These are phyloP conservation scores for Sclerotinia subarctica DNA, from an alignment of 2,329 filamentous ascomycete species.

Conservation along the genomic window DNA sequence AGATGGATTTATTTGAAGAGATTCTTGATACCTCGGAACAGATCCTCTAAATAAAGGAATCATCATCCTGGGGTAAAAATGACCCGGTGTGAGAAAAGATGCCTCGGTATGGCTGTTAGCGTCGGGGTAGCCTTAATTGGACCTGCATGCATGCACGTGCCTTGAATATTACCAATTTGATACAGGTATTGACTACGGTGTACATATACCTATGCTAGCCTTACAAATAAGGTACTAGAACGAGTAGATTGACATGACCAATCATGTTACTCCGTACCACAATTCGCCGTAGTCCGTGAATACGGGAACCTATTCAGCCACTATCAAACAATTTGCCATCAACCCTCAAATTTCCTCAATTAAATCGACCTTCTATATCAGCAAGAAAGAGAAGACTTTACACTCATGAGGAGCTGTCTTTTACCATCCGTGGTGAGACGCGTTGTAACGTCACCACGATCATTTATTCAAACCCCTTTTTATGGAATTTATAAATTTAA, in stretches of 20 bases:
- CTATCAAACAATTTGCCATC: not conserved
- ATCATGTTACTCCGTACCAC: not conserved
- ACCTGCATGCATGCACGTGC: conserved; percentile 8
- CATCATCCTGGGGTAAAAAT: conserved; percentile 13
- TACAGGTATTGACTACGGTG: too few species aligned
- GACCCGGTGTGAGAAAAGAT: conserved; percentile 32
- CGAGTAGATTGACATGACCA: not conserved
- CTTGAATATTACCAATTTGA: not conserved
- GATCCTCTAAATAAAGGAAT: not conserved
- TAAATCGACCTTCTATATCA: not conserved
- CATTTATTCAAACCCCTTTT: not conserved
- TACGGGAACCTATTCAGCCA: not conserved
- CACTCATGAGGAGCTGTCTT: conserved; percentile 5
- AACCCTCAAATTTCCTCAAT: not conserved
- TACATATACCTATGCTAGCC: too few species aligned
- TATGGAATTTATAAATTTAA: not conserved
- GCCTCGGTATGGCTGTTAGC: conserved; percentile 31
- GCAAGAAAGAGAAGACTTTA: not conserved
- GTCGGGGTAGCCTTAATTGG: not conserved
- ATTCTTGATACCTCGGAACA: conserved; percentile 14
- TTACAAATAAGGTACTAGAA: too few species aligned
- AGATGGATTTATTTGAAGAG: conserved; percentile 14
- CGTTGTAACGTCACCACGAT: not conserved
- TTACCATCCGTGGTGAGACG: conserved; percentile 3
- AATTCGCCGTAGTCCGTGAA: not conserved